Conservation (phyloP, 352 stramenopile species). For the Pythium sukuiense region DNA sequence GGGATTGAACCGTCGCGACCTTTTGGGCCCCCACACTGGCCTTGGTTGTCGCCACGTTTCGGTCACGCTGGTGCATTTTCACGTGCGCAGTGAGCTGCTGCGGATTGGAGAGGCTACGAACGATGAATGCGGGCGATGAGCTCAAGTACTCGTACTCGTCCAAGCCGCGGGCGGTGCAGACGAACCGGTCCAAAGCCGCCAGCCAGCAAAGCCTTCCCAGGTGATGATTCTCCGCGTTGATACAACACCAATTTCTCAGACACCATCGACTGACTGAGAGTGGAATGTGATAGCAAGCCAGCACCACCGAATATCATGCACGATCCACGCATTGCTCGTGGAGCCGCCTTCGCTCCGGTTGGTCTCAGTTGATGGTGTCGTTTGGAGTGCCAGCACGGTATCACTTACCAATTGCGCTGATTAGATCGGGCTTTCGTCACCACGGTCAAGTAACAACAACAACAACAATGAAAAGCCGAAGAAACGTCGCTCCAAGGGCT, state of each 20-base stretch:
- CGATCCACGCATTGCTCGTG: conserved; percentile 59
- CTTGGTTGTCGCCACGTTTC: background rate
- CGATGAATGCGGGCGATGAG: conserved; percentile 48
- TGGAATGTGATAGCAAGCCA: conserved; percentile 25
- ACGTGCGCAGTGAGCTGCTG: background rate
- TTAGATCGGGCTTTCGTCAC: conserved; percentile 18
- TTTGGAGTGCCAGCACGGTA: no score
- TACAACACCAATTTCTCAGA: background rate
- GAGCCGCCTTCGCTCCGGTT: conserved; percentile 64
- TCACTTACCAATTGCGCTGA: background rate
- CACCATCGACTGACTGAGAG: background rate
- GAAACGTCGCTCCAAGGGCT: conserved; percentile 33
- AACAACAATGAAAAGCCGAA: conserved; percentile 33
- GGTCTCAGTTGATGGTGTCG: background rate
- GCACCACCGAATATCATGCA: conserved; percentile 73
- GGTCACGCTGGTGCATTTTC: background rate
- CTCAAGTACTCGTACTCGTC: conserved; percentile 78
- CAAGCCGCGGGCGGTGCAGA: conserved; percentile 74
- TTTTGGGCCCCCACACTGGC: conserved; percentile 12
- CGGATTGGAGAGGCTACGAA: background rate
- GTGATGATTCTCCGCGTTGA: background rate
- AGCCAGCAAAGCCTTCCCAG: background rate
- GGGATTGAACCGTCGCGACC: conserved; percentile 32
- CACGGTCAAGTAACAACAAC: conserved; percentile 19
- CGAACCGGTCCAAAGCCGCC: conserved; percentile 44